phyloP scores from a whole-genome alignment of 345 rosid genomes.

The Punica granatum region DNA sequence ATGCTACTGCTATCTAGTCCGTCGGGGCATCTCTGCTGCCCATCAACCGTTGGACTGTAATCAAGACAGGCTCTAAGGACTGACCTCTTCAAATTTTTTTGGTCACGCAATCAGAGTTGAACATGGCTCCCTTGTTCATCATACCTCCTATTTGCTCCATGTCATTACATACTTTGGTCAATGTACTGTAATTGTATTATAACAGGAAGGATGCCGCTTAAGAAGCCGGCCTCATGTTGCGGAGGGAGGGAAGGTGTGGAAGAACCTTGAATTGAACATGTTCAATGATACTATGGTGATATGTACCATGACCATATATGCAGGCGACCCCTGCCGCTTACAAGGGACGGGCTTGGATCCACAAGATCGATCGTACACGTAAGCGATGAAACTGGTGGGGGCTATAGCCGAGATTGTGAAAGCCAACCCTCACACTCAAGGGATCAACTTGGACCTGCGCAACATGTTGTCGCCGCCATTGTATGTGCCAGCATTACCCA shows the following conservation, averaged over 20 bases:
- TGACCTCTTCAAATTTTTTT: slow-evolving; percentile 28
- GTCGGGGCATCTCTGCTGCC: slow-evolving; percentile 10
- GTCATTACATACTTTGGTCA: slow-evolving; percentile 21
- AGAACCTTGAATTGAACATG: slow-evolving; percentile 5
- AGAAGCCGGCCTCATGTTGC: slow-evolving; percentile 17
- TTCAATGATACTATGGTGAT: slow-evolving; percentile 18
- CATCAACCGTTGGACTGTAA: slow-evolving; percentile 9
- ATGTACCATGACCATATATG: slow-evolving; percentile 6
- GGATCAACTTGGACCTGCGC: slow-evolving; percentile 20
- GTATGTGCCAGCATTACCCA: slow-evolving; percentile 5
- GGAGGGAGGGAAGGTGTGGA: slow-evolving; percentile 8
- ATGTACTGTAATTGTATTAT: too few species aligned
- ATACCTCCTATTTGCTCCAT: slow-evolving; percentile 18
- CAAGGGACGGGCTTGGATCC: slow-evolving; percentile 6
- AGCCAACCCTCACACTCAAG: slow-evolving; percentile 10
- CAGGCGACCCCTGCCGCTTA: slow-evolving; percentile 6
- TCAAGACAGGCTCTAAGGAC: slow-evolving; percentile 20
- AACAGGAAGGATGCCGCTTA: slow-evolving; percentile 5
- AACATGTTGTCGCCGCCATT: slow-evolving; percentile 13
- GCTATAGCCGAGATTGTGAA: slow-evolving; percentile 11
- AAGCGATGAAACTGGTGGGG: slow-evolving; percentile 17
- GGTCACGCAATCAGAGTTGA: slow-evolving; percentile 13
- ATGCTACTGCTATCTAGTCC: slow-evolving; percentile 19
- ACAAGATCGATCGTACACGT: slow-evolving; percentile 14
- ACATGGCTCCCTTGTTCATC: slow-evolving; percentile 21